Base-by-base conservation (phyloP, 148 eudicot genomes). In the Cornus kousa region DNA sequence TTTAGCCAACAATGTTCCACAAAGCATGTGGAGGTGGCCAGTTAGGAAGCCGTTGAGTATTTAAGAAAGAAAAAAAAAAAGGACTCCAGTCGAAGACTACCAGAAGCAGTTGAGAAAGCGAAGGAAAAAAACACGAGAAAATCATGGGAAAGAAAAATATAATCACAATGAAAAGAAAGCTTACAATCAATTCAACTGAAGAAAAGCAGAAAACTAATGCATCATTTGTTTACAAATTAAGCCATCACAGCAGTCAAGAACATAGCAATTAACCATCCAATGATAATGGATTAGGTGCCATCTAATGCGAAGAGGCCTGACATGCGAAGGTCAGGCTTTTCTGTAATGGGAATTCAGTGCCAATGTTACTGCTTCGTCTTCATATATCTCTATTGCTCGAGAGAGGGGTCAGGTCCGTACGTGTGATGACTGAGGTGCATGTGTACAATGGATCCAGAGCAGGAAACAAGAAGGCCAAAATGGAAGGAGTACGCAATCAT, bases 401-500 rank as follows among this genome's bases (percentile, higher is more conserved):
- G 28, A 28, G 28, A 28, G 28, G 28, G 28, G 28, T 28, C 28
- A 0, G 28, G 1, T 28, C 28, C 0, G 28, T 28, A 28, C 28
- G 28, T 28, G 28, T 28, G 28, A 28, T 28, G 28, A 28, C 28
- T 28, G 28, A 28, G 28, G 28, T 28, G 28, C 28, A 28, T 28
- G 28, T 28, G 28, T 28, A 28, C 28, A 28, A 28, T 28, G 28
- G 28, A 28, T 28, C 28, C 28, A 28, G 85, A 75, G 68, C 31
- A 2, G 11, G 57, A 39, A 76, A 28, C 28, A 28, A 28, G 28
- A 28, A 28, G 28, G 28, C 28, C 28, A 28, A 28, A 28, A 28
- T 28, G 28, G 28, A 28, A 28, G 74, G 40, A 57, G 39, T 12
- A 33, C 31, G 7, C 83, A 70, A 73, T 80, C 89, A 28, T 28